Base-by-base conservation (phyloP, 2,329 filamentous ascomycete genomes). In the Fusarium marasasianum region DNA sequence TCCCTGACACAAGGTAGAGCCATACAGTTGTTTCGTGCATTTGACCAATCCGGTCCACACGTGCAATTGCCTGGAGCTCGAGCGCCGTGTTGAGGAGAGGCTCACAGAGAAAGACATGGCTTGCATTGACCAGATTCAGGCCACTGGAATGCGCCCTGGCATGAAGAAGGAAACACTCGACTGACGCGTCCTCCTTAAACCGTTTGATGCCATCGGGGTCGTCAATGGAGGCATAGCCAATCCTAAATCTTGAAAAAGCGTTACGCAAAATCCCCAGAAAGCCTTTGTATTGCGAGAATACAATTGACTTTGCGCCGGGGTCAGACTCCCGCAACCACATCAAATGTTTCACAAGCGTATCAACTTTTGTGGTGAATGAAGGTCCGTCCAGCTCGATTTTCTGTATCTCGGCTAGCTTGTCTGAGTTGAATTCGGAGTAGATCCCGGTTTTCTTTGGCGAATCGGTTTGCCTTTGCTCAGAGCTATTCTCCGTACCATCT, bases 31-130 rank as follows among this genome's bases (percentile, higher is more conserved):
- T 99, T 74, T 93, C 89, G 58, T 93, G 91, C 72, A 92, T 88
- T 82, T 98, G 96, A 0, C 96, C 96, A 72, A 99, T 99, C 41
- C 96, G 91, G 80, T 99, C 95, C 3, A 99, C 95, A 63, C 96
- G 92, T 2, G 96, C 95, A 78, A 98, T 97, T 20, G 95, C 96
- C 82, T 99, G 96, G 15, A 98, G 87, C 82, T 98, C 96, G 22
- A 99, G 90, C 0, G 95, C 95, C 0, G 96, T 96, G 79, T 98
- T 98, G 76, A 98, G 91, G 8, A 98, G 86, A 6, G 96, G 96
- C 80, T 99, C 96, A 81, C 95, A 98, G 9, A 99, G 88, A 79
- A 98, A 97, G 4, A 98, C 95, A 79, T 98, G 95, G 54, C 91
- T 98, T 9, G 96, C 96, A 77, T 97, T 96, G 74, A 98, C 93